Conservation (phyloP, 2,329 filamentous ascomycete genomes). For the Neocatenulostroma microsporum region DNA sequence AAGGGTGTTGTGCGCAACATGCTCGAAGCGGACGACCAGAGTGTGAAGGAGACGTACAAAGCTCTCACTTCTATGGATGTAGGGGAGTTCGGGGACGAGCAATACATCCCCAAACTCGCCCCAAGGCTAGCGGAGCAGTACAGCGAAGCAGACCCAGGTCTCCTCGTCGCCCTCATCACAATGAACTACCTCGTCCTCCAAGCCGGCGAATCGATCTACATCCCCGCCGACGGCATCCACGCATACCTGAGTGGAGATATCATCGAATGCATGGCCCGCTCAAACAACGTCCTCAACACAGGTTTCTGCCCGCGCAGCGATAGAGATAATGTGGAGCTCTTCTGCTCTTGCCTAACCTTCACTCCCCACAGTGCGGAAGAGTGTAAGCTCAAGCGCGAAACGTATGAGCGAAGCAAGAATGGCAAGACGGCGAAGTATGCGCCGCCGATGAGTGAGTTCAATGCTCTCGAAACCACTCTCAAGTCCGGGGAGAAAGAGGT, state of each 20-base stretch:
- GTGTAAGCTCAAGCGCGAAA: constrained; percentile 45
- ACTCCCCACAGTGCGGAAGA: constrained; percentile 52
- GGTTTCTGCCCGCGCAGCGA: constrained; percentile 64
- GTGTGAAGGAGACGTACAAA: constrained; percentile 47
- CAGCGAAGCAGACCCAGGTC: constrained; percentile 55
- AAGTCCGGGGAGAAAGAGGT: constrained; percentile 51
- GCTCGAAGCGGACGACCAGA: constrained; percentile 47
- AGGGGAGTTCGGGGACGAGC: constrained; percentile 44
- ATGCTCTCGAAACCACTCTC: constrained; percentile 56
- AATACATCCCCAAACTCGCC: constrained; percentile 57
- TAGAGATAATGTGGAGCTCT: constrained; percentile 56
- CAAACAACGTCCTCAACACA: constrained; percentile 65
- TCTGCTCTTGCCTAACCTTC: constrained; percentile 57
- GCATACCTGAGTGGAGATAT: constrained; percentile 67
- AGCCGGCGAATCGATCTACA: constrained; percentile 60
- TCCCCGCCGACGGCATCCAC: constrained; percentile 66
- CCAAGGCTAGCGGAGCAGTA: constrained; percentile 60
- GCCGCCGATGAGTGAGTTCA: constrained; percentile 65
- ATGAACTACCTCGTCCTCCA: constrained; percentile 67
- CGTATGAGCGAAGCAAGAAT: constrained; percentile 45
- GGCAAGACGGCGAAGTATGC: constrained; percentile 57
- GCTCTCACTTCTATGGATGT: constrained; percentile 44
- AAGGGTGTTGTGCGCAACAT: constrained; percentile 49
- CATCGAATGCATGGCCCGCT: constrained; percentile 70
- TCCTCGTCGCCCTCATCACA: constrained; percentile 59